Percentiles rank a stretch among this genome's conserved stretches.
phyloP scores from a whole-genome alignment of 2,329 filamentous ascomycete species.

The Aspergillus vadensis region DNA sequence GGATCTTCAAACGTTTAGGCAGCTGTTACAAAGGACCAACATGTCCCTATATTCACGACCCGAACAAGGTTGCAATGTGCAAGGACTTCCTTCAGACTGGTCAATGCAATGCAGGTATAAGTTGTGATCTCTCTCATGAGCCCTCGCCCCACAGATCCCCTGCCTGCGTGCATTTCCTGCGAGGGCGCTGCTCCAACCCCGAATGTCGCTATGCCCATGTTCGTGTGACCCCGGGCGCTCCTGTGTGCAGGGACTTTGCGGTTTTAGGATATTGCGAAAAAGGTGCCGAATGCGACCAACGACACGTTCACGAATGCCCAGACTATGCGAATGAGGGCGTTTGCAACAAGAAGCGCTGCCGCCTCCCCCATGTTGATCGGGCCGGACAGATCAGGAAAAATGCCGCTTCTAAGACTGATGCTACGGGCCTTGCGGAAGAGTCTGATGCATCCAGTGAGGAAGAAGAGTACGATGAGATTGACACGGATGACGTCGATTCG shows the following conservation, averaged over 20 bases:
- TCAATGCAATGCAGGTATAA: constrained; percentile 72
- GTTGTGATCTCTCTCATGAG: constrained; percentile 90
- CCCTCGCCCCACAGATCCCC: constrained; percentile 80
- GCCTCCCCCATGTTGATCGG: constrained; percentile 82
- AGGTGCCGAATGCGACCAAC: constrained; percentile 73
- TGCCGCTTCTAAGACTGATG: constrained; percentile 44
- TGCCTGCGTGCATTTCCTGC: constrained; percentile 84
- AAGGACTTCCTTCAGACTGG: constrained; percentile 81
- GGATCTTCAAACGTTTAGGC: constrained; percentile 59
- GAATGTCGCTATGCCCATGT: constrained; percentile 87
- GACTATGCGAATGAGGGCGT: constrained; percentile 88
- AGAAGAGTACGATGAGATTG: constrained; percentile 63
- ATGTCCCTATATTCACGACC: constrained; percentile 83
- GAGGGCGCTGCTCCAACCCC: constrained; percentile 84
- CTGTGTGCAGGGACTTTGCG: constrained; percentile 82
- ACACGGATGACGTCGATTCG: constrained; percentile 73
- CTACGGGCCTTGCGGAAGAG: constrained; percentile 54
- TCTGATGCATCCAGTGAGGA: constrained; percentile 79
- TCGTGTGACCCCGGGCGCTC: constrained; percentile 72
- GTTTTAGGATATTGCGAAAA: constrained; percentile 85
- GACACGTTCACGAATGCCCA: constrained; percentile 91
- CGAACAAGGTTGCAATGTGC: constrained; percentile 84
- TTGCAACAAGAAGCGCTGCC: constrained; percentile 80
- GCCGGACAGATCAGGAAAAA: constrained; percentile 74
- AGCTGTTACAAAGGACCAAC: constrained; percentile 77